Evolutionary conservation across 75 land plant genomes (phyloP).

Genomic region (Sequoiadendron giganteum): DNA sequence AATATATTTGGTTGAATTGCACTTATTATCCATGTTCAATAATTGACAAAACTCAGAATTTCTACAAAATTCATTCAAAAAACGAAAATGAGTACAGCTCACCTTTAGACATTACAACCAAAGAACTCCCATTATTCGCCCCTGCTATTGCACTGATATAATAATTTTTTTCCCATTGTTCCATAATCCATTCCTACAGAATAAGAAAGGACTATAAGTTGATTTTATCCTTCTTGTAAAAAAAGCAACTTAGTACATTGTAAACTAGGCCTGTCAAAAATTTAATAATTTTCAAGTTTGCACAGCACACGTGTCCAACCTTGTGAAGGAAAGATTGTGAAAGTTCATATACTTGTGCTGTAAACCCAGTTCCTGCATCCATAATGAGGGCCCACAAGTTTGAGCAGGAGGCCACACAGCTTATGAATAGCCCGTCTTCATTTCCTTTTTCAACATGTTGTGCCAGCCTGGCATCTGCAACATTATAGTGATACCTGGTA

Average conservation of each 20-base stretch:
- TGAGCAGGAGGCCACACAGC: constrained; percentile 87
- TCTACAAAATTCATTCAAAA: not conserved
- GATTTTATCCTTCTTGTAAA: not conserved
- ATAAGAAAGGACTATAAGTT: not conserved
- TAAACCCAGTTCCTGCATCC: constrained; percentile 97
- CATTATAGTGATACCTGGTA: constrained; percentile 91
- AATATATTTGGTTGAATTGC: not conserved
- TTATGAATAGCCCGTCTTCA: constrained; percentile 84
- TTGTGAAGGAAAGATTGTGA: constrained; percentile 85
- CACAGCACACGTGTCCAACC: constrained; percentile 25
- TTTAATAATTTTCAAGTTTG: not conserved
- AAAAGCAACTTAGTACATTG: not conserved
- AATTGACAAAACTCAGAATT: not conserved
- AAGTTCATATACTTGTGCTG: constrained; percentile 82
- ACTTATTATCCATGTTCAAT: not conserved
- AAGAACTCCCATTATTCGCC: constrained; percentile 82
- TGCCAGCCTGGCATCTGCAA: constrained; percentile 81
- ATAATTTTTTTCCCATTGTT: constrained; percentile 89
- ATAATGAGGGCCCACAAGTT: constrained; percentile 96
- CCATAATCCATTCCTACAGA: constrained; percentile 94
- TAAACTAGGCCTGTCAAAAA: not conserved
- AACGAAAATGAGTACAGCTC: not conserved
- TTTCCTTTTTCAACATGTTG: constrained; percentile 95
- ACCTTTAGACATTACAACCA: constrained; percentile 99
- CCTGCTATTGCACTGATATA: constrained; percentile 95